These are phyloP conservation scores for Trifolium pratense DNA, from an alignment of 306 rosid species.

Conservation along the genomic window DNA sequence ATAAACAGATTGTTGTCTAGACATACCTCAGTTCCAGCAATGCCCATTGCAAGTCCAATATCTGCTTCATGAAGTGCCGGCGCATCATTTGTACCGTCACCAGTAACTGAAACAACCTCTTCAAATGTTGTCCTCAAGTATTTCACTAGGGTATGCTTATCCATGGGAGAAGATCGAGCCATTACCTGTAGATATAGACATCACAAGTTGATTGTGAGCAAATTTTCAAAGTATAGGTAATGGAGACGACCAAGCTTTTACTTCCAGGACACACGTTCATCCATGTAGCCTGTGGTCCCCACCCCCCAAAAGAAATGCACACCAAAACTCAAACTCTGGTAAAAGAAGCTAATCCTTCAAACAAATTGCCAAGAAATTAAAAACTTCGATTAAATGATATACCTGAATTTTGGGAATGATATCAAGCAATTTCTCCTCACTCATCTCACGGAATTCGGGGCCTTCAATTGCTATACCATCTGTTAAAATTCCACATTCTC, in stretches of 20 bases:
- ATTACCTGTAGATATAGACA: constrained; percentile 68
- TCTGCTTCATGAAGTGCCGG: constrained; percentile 99
- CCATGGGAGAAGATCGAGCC: constrained; percentile 98
- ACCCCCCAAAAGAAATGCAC: neutral
- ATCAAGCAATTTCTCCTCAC: constrained; percentile 63
- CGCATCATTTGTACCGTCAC: constrained; percentile 98
- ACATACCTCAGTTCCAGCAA: constrained; percentile 94
- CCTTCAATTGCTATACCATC: constrained; percentile 97
- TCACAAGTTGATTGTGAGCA: constrained; percentile 18
- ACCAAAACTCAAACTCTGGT: neutral
- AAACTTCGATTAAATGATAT: constrained; percentile 32
- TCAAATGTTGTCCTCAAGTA: constrained; percentile 80
- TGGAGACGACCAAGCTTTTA: constrained; percentile 6
- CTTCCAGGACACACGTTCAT: constrained; percentile 7
- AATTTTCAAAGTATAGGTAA: constrained; percentile 31
- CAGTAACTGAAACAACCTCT: constrained; percentile 97
- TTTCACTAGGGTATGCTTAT: constrained; percentile 90
- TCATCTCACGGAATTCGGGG: constrained; percentile 83
- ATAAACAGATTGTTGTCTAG: constrained; percentile 3
- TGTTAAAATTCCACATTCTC: constrained; percentile 96
- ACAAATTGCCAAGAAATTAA: constrained; percentile 12
- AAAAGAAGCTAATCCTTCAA: constrained; percentile 3
- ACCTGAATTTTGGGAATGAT: constrained; percentile 92
- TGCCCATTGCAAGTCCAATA: constrained; percentile 99
- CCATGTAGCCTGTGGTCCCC: neutral